Conservation (phyloP, 495 filamentous ascomycete species). For the Friedmanniomyces endolithicus region DNA sequence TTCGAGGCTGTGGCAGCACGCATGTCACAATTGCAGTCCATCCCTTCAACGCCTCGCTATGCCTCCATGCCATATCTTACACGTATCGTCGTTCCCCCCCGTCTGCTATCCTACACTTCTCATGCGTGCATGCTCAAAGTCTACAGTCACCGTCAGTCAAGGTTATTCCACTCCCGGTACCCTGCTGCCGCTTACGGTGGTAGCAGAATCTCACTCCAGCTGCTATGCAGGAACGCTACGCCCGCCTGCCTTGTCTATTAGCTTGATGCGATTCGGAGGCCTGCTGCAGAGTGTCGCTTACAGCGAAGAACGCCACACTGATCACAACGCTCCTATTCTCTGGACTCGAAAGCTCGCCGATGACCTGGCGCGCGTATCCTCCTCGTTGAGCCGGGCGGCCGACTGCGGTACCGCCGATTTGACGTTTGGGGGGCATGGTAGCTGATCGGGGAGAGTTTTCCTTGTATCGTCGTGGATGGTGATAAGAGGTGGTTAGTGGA, state of each 20-base stretch:
- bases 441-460: too few species aligned
- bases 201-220: slow-evolving; percentile 60
- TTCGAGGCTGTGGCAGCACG: not conserved
- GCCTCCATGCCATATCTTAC: not conserved
- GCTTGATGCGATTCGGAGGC: not conserved
- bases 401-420: slow-evolving; percentile 11
- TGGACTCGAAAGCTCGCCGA: slow-evolving; percentile 19
- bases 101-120: not conserved
- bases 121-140: not conserved
- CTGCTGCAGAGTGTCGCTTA: slow-evolving; percentile 2
- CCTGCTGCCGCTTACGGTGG: slow-evolving; percentile 46
- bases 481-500: too few species aligned
- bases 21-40: not conserved
- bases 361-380: slow-evolving; percentile 20
- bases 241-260: slow-evolving; percentile 41
- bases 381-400: slow-evolving; percentile 14
- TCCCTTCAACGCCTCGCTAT: not conserved
- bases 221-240: slow-evolving; percentile 61
- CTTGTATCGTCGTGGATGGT: too few species aligned
- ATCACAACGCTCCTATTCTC: slow-evolving; percentile 30
- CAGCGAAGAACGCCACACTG: slow-evolving; percentile 31
- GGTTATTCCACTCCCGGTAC: not conserved
- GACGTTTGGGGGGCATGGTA: slow-evolving; percentile 21
- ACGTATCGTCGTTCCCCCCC: not conserved
- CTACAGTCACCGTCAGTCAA: not conserved